phyloP scores from a whole-genome alignment of 176 grass and related monocot genomes.

The Juncus effusus region DNA sequence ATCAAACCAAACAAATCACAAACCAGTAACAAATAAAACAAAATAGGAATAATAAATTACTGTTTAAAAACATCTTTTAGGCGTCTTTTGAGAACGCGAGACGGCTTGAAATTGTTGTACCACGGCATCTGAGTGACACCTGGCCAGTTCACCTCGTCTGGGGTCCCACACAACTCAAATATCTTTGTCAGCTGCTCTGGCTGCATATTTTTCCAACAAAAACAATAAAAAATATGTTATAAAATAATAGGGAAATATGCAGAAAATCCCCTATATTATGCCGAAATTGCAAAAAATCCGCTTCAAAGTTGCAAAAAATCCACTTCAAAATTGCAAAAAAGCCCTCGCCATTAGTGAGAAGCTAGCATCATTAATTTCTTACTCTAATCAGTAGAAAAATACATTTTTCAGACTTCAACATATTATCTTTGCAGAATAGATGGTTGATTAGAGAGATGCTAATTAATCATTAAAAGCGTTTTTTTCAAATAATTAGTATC shows the following conservation, averaged over 20 bases:
- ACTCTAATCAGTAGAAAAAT: too few species aligned
- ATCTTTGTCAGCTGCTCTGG: constrained; percentile 79
- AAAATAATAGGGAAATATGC: background rate
- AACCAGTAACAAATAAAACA: background rate
- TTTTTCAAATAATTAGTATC: too few species aligned
- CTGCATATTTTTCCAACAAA: constrained; percentile 29
- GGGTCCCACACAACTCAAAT: constrained; percentile 92
- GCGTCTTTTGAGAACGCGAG: constrained; percentile 56
- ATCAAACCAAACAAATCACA: background rate
- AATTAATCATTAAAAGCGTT: too few species aligned
- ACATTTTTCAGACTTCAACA: too few species aligned
- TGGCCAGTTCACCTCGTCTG: constrained; percentile 73
- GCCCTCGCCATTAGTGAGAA: too few species aligned
- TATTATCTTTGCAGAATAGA: too few species aligned
- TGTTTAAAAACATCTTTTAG: constrained; percentile 78
- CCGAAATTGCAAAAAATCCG: too few species aligned
- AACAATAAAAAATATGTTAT: background rate
- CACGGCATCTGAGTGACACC: constrained; percentile 88
- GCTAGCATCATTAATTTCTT: too few species aligned
- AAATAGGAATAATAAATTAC: constrained; percentile 29
- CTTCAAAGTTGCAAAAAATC: too few species aligned
- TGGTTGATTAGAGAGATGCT: too few species aligned
- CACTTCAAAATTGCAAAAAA: too few species aligned
- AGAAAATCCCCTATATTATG: too few species aligned
- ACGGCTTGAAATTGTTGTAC: constrained; percentile 92